Base-by-base conservation (phyloP, 2,329 filamentous ascomycete species). In the Diaporthe sp. region DNA sequence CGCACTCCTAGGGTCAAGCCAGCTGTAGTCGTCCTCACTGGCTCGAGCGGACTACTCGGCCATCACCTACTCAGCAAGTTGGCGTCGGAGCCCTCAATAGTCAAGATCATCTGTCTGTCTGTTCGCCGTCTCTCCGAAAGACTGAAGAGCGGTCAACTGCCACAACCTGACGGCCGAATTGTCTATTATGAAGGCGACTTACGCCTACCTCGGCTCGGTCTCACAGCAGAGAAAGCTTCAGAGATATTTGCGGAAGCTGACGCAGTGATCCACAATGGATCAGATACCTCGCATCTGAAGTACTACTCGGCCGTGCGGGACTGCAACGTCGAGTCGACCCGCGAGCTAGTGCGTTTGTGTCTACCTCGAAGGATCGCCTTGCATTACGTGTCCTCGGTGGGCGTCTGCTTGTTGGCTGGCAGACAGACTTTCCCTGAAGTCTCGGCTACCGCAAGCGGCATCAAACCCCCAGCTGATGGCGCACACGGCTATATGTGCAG, bases 181-280 rank as follows among this genome's bases (percentile, higher is more conserved):
- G 59, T 65, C 3, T 65, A 65, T 8, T 65, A 74, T 5, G 37
- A 53, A 0, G 75, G 78, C 47, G 81, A 88, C 17, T 75, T 80
- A 4, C 25, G 69, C 4, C 13, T 27, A 3, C 77, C 78, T 0
- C 37, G 56, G 2, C 69, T 82, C 0, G 79, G 80, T 0, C 78
- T 81, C 2, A 59, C 70, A 1, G 32, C 27, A 22, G 70, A 69
- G 9, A 50, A 73, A 3, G 73, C 72, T 13, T 6, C 39, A 25
- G n/a, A 25, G 10, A 37, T 78, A 12, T 71, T 72, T 27, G 19
- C 73, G 7, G 53, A 79, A 8, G 76, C 77, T 0, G 78, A 83
- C 32, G 77, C 80, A 19, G 86, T 93, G 59, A 86, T 94, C 32
- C 92, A 90, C 78, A 84, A 81, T 65, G 88, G 85, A 8, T 85